Percentiles rank a stretch among this genome's conserved stretches.
Evolutionary conservation across 1,284 basidiomycete species (phyloP).

Genomic region (Coriolopsis trogii): DNA sequence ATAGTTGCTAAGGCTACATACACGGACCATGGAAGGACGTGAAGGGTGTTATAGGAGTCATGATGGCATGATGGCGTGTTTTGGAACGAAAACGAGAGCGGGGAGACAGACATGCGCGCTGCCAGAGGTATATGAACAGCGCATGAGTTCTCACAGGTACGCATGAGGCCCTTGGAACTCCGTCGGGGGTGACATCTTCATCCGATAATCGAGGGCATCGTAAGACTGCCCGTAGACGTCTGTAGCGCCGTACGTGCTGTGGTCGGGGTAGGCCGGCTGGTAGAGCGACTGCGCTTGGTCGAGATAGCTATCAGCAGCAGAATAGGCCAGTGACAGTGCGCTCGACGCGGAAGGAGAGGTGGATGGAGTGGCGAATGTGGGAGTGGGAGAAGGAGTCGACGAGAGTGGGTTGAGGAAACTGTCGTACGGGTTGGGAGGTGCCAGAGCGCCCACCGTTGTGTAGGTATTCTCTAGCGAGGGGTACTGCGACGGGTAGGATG

Average conservation of each 20-base stretch:
- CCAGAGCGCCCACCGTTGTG: slow-evolving; percentile 2
- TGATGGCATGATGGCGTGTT: background rate
- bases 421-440: slow-evolving; percentile 12
- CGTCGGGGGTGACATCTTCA: slow-evolving; percentile 9
- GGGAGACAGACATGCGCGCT: background rate
- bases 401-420: slow-evolving; percentile 12
- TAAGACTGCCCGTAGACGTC: slow-evolving; percentile 26
- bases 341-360: slow-evolving; percentile 9
- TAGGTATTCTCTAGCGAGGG: slow-evolving; percentile 13
- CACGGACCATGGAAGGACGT: slow-evolving; percentile 10
- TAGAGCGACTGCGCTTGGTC: slow-evolving; percentile 13
- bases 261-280: slow-evolving; percentile 8
- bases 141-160: slow-evolving; percentile 8
- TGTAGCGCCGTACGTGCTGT: slow-evolving; percentile 4
- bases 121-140: too few species aligned
- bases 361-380: slow-evolving; percentile 10
- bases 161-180: slow-evolving; percentile 11
- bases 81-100: background rate
- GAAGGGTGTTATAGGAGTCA: background rate
- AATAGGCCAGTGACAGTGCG: slow-evolving; percentile 10
- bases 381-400: slow-evolving; percentile 14
- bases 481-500: slow-evolving; percentile 12
- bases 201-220: slow-evolving; percentile 24
- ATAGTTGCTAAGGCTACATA: slow-evolving; percentile 23
- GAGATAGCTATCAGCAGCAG: slow-evolving; percentile 6